Evolutionary conservation across 176 grass and related monocot genomes (phyloP), one percentile per base, ranked within the genome.

Genomic region (Chrysopogon serrulatus): DNA sequence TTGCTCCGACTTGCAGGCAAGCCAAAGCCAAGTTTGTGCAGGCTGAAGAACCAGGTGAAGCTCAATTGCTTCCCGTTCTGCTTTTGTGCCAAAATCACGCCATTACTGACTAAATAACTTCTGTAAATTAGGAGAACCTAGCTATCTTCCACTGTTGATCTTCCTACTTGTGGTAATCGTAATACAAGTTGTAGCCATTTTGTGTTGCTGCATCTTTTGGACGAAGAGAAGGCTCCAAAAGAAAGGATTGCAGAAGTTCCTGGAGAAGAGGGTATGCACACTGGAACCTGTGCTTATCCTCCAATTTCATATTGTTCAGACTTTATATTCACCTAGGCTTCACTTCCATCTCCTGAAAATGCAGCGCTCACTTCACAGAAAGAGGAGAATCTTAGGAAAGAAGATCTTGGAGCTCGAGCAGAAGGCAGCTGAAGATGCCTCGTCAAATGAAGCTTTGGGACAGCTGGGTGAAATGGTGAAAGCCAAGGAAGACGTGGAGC

Each of bases 171-270:
- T 91, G 36, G 71, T 90, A 65, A 79, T 95, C 51, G 26, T 93
- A 18, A 71, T 90, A 67, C 34, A 84, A 88, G 90, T 14, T 9
- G 67, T 86, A 63, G n/a, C 72, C 76, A 72, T 93, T 60, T 35
- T 75, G 13, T 93, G 86, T 77, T 93, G 95, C 76, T 95, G 84
- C 37, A 35, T 90, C 37, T 93, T 97, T 80, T 98, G 95, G 95
- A 83, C 54, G 61, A 98, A 98, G 76, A 90, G 87, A 78, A 98
- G 90, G 79, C 87, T 98, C 75, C 84, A 88, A 88, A 62, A 66
- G 47, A 87, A 85, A 40, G 89, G 82, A 64, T 86, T 98, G 62
- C 75, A 51, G 47, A 90, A 90, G 48, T 95, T 98, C 83, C 74
- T 98, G 12, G 76, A 95, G 61, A 98, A 88, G 79, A 85, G 90